Evolutionary conservation across 352 stramenopile species (phyloP), one percentile per base, ranked within the genome.

Genomic region (Globisporangium irregulare): DNA sequence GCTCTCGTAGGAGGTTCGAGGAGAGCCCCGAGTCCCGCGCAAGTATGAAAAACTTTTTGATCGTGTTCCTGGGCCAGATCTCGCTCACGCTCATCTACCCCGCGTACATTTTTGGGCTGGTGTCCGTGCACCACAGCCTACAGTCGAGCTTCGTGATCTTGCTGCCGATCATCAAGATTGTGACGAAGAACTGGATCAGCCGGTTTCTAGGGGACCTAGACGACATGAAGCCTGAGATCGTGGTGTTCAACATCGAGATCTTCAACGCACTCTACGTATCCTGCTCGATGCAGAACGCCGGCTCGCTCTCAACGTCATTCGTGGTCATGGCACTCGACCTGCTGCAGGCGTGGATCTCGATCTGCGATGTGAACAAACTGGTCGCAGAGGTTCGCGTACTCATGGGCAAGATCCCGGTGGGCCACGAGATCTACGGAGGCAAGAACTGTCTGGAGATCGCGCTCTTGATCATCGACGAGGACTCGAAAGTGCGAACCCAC

Each of bases 21-120:
- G 50, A 54, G 15, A 69, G 79, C 46, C 27, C 43, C 0, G 50
- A 46, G 6, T 51, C 73, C 3, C 60, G 66, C 2, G 57, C 59
- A 14, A 69, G 80, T 20, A 25, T 84, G 8, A 20, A 61, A 0
- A 69, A 69, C n/a, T 78, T 76, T 34, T 25, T 77, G 18, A 34
- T 73, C 1, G 71, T 84, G 0, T 79, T 86, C 27, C 24, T 64
- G 18, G 65, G 60, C 2, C 75, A 89, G 68, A 62, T 86, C 1
- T 57, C 64, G 5, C 55, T 84, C 43, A 84, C 71, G 0, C 60
- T 86, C 62, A 63, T 84, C 4, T 89, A 86, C 48, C 73, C 73
- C 3, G 20, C 81, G 51, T 89, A 80, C 63, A 82, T 79, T 29
- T 74, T 74, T 6, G 72, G 69, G 0, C 81, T 84, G 24, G 64